Evolutionary conservation across 495 filamentous ascomycete genomes (phyloP).

Genomic region (Aspergillus nanangensis): DNA sequence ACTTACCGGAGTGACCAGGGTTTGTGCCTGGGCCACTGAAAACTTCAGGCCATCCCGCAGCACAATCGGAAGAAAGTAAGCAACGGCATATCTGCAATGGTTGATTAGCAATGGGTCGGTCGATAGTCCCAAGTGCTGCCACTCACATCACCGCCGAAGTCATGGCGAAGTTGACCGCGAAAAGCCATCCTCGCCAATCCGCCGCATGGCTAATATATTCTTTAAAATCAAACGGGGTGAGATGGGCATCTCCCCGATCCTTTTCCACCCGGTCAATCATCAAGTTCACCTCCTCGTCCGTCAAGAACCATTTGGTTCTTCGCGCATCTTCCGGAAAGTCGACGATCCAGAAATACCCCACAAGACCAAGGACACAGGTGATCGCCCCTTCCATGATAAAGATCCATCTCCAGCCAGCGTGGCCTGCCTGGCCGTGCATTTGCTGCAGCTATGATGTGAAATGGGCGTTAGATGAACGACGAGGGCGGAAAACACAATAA

Average conservation of each 20-base stretch:
- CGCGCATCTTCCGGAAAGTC: constrained; percentile 46
- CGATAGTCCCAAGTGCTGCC: too few relatives aligned
- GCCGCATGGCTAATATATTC: constrained; percentile 37
- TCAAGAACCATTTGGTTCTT: constrained; percentile 38
- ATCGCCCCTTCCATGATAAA: constrained; percentile 52
- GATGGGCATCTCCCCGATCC: constrained; percentile 46
- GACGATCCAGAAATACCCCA: constrained; percentile 41
- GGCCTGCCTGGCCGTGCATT: constrained; percentile 37
- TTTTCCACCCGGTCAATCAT: constrained; percentile 45
- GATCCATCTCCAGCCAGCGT: constrained; percentile 54
- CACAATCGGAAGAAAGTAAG: constrained; percentile 8
- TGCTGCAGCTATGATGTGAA: constrained; percentile 22
- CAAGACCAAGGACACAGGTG: constrained; percentile 26
- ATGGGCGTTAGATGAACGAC: too few relatives aligned
- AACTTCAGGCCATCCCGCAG: constrained; percentile 4
- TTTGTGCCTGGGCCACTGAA: constrained; percentile 2
- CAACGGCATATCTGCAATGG: constrained; percentile 7
- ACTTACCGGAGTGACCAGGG: constrained; percentile 5
- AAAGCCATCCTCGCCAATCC: constrained; percentile 54
- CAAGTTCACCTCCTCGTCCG: constrained; percentile 36
- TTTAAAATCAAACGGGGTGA: constrained; percentile 33
- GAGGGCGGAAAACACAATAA: too few relatives aligned
- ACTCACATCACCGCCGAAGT: constrained; percentile 26
- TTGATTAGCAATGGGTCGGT: too few relatives aligned
- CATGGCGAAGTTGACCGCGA: constrained; percentile 42